These are phyloP conservation scores for Lentinula edodes DNA, from an alignment of 768 basidiomycete genomes.

Conservation along the genomic window DNA sequence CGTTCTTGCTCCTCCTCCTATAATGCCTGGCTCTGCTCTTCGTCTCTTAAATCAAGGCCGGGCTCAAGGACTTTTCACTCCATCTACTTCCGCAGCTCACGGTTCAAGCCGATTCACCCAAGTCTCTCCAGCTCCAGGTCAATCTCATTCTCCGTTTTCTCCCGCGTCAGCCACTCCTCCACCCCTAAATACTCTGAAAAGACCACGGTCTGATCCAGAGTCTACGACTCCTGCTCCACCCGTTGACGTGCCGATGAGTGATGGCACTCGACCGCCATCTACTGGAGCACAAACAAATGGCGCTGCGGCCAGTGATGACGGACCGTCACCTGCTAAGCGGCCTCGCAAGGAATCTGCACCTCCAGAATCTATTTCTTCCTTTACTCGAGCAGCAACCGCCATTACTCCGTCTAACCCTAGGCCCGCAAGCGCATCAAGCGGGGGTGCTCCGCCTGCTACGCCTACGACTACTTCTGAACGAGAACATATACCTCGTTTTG, in stretches of 20 bases:
- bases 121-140: constrained; percentile 36
- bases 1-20: constrained; percentile 71
- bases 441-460: constrained; percentile 3
- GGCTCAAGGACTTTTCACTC: constrained; percentile 82
- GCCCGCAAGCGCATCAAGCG: constrained; percentile 11
- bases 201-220: constrained; percentile 66
- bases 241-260: constrained; percentile 15
- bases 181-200: constrained; percentile 44
- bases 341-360: constrained; percentile 50
- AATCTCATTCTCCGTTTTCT: constrained; percentile 40
- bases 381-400: constrained; percentile 16
- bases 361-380: constrained; percentile 15
- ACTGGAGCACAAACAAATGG: constrained; percentile 42
- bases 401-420: not conserved
- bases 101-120: constrained; percentile 49
- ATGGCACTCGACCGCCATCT: constrained; percentile 45
- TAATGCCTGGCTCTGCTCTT: constrained; percentile 83
- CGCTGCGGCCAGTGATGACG: constrained; percentile 33
- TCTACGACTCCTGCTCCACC: constrained; percentile 25
- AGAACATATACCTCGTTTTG: constrained; percentile 48
- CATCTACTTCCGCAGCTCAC: constrained; percentile 63
- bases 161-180: constrained; percentile 46
- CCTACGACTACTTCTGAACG: constrained; percentile 33
- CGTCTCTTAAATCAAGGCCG: constrained; percentile 81
- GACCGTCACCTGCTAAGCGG: constrained; percentile 70